phyloP scores from a whole-genome alignment of 176 grass and related monocot genomes.

The Oryza brachyantha region DNA sequence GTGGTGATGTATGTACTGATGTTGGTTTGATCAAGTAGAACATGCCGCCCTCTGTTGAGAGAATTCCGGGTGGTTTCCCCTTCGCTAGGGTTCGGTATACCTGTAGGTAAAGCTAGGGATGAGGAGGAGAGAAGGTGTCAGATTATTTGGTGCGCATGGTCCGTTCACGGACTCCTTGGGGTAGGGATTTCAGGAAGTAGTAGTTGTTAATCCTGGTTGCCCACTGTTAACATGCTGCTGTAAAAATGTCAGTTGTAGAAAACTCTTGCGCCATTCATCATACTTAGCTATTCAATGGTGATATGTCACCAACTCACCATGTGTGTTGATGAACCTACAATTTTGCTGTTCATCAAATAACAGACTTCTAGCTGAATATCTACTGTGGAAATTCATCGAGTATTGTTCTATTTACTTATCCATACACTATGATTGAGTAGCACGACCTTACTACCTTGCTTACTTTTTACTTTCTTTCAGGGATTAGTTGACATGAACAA shows the following conservation, averaged over 20 bases:
- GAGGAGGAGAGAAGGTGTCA: not conserved
- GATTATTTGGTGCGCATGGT: not conserved
- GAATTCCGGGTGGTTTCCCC: not conserved
- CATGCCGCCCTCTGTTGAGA: not conserved
- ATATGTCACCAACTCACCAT: not conserved
- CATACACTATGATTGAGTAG: not conserved
- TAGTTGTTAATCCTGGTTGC: not conserved
- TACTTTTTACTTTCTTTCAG: not conserved
- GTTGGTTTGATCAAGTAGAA: not conserved
- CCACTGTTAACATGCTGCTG: too few relatives aligned
- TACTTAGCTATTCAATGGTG: not conserved
- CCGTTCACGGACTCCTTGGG: too few relatives aligned
- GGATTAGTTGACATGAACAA: slow-evolving; percentile 62
- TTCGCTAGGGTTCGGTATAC: not conserved
- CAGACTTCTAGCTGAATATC: not conserved
- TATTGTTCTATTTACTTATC: not conserved
- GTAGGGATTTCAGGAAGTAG: not conserved
- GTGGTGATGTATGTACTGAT: too few relatives aligned
- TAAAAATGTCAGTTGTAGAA: not conserved
- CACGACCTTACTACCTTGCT: not conserved
- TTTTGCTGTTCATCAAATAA: not conserved
- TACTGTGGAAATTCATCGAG: not conserved
- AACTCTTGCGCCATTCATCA: not conserved
- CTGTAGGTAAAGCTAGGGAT: not conserved
- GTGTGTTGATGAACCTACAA: not conserved